Percentiles rank a stretch among this genome's conserved stretches.
phyloP scores from a whole-genome alignment of 2,329 filamentous ascomycete species.

The Hymenoscyphus salicellus region DNA sequence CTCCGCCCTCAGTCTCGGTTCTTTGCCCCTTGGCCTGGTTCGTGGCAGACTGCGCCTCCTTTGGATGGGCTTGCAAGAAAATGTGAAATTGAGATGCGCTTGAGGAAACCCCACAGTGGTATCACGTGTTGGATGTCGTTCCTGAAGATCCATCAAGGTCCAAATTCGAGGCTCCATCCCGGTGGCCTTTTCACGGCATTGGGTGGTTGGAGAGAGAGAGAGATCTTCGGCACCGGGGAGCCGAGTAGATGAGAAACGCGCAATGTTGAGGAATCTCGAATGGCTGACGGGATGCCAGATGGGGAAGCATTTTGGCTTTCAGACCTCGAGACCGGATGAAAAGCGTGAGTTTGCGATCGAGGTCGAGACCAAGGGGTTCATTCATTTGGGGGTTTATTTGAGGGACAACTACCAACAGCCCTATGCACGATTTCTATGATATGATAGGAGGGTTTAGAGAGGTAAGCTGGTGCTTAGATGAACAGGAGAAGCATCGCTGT shows the following conservation, averaged over 20 bases:
- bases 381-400: background rate
- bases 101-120: background rate
- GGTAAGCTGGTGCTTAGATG: background rate
- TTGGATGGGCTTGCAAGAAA: background rate
- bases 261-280: background rate
- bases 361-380: background rate
- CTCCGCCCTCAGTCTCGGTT: background rate
- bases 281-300: too few species aligned
- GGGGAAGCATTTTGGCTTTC: background rate
- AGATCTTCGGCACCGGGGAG: background rate
- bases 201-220: background rate
- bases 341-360: too few species aligned
- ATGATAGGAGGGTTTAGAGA: background rate
- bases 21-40: background rate
- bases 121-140: background rate
- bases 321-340: too few species aligned
- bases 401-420: background rate
- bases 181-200: background rate
- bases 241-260: slow-evolving; percentile 8
- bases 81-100: background rate
- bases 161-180: background rate
- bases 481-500: background rate
- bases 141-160: background rate
- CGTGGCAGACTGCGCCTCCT: background rate
- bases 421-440: background rate